These are phyloP conservation scores for Tubosaeta sp. DNA, from an alignment of 768 basidiomycete genomes.

Conservation along the genomic window DNA sequence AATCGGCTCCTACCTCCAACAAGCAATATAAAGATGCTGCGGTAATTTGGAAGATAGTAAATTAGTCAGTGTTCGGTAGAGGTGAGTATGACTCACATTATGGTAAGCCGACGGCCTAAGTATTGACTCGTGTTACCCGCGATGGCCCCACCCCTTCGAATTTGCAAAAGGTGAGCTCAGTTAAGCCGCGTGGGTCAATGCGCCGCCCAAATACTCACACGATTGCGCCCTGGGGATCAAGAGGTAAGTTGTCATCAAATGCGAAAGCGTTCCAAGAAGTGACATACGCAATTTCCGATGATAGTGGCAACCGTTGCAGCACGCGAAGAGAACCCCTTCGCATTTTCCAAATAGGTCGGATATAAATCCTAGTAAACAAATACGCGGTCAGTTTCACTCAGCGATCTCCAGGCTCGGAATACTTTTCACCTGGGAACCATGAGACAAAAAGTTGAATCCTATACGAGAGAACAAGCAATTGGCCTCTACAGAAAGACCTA, in stretches of 20 bases:
- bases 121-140: constrained; percentile 74
- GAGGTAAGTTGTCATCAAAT: background rate
- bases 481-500: background rate
- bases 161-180: constrained; percentile 1
- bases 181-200: constrained; percentile 5
- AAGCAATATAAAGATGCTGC: constrained; percentile 22
- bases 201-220: constrained; percentile 26
- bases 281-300: constrained; percentile 64
- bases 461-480: background rate
- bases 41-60: background rate
- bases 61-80: background rate
- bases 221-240: constrained; percentile 38
- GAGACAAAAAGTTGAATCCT: constrained; percentile 77
- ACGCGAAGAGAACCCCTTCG: constrained; percentile 57
- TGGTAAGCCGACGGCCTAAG: constrained; percentile 79
- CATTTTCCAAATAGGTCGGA: constrained; percentile 65
- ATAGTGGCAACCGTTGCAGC: constrained; percentile 74
- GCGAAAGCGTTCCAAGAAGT: background rate
- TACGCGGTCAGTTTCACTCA: background rate
- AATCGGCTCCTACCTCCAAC: constrained; percentile 20
- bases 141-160: constrained; percentile 55
- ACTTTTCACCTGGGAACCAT: constrained; percentile 55
- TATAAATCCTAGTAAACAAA: constrained; percentile 54
- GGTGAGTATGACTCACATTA: constrained; percentile 36
- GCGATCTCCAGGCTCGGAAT: background rate